These are phyloP conservation scores for Globisporangium viniferum DNA, from an alignment of 352 stramenopile genomes.

Conservation along the genomic window DNA sequence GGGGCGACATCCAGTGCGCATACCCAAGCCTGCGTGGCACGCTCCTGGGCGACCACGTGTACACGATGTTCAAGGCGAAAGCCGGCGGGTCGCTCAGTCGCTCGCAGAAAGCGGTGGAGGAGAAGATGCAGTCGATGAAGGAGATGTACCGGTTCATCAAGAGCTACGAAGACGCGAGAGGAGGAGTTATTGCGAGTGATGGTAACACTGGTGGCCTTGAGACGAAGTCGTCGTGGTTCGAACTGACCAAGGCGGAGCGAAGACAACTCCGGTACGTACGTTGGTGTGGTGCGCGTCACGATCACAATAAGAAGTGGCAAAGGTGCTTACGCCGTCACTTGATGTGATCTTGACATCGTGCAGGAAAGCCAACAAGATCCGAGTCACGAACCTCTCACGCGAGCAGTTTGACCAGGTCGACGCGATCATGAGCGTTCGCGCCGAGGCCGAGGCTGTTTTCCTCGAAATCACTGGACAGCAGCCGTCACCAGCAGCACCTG, in stretches of 20 bases:
- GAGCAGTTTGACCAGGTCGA: constrained; percentile 42
- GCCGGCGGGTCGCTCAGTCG: constrained; percentile 41
- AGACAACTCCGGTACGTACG: constrained; percentile 34
- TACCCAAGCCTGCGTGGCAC: constrained; percentile 33
- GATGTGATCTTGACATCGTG: background rate
- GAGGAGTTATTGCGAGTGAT: constrained; percentile 19
- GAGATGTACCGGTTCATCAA: constrained; percentile 71
- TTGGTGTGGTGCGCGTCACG: background rate
- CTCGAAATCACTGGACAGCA: background rate
- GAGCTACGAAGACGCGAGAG: constrained; percentile 32
- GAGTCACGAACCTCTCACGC: constrained; percentile 36
- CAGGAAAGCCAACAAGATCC: constrained; percentile 35
- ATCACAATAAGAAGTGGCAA: background rate
- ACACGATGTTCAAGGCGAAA: constrained; percentile 43
- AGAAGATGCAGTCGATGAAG: constrained; percentile 79
- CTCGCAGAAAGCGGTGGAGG: constrained; percentile 59
- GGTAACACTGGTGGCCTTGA: constrained; percentile 12
- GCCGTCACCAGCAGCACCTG: background rate
- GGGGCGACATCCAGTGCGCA: constrained; percentile 34
- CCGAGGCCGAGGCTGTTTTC: background rate
- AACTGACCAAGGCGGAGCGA: constrained; percentile 48
- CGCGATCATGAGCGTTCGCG: constrained; percentile 27
- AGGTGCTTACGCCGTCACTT: background rate
- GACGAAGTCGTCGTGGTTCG: constrained; percentile 42
- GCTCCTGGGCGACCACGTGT: constrained; percentile 48